Conservation (phyloP, 2,329 filamentous ascomycete species). For the Monilinia polystroma region DNA sequence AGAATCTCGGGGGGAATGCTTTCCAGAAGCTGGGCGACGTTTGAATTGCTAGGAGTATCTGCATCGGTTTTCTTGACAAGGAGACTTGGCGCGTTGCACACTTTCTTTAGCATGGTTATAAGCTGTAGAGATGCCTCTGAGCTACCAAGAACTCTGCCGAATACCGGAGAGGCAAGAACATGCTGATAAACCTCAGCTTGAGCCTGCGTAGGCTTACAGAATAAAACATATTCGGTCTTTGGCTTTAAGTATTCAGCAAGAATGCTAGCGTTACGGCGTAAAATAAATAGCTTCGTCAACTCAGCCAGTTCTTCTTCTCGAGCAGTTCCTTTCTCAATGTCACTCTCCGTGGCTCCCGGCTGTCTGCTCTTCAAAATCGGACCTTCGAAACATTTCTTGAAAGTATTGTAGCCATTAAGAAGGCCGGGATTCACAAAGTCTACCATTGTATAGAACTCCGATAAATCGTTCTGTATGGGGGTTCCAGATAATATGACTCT, state of each 20-base stretch:
- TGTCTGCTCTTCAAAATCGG: constrained; percentile 69
- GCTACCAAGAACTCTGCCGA: constrained; percentile 60
- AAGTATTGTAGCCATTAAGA: constrained; percentile 88
- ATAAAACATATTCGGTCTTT: constrained; percentile 94
- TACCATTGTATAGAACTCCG: constrained; percentile 89
- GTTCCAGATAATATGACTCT: constrained; percentile 61
- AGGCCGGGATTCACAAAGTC: constrained; percentile 92
- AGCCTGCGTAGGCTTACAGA: constrained; percentile 84
- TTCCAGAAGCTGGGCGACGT: constrained; percentile 48
- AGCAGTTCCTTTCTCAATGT: constrained; percentile 70
- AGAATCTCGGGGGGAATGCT: constrained; percentile 56
- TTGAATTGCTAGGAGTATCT: constrained; percentile 36
- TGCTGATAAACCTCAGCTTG: constrained; percentile 83
- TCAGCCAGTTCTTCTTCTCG: constrained; percentile 81
- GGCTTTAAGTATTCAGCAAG: constrained; percentile 85
- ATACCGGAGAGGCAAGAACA: constrained; percentile 63
- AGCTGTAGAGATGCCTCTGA: constrained; percentile 64
- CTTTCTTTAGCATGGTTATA: constrained; percentile 71
- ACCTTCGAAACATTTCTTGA: constrained; percentile 95
- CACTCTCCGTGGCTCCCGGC: constrained; percentile 57
- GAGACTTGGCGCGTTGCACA: constrained; percentile 69
- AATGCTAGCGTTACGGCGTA: constrained; percentile 86
- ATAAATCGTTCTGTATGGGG: constrained; percentile 91
- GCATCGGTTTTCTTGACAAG: constrained; percentile 50
- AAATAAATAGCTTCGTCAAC: constrained; percentile 86